phyloP scores from a whole-genome alignment of 148 eudicot genomes.

The Bassia scoparia region DNA sequence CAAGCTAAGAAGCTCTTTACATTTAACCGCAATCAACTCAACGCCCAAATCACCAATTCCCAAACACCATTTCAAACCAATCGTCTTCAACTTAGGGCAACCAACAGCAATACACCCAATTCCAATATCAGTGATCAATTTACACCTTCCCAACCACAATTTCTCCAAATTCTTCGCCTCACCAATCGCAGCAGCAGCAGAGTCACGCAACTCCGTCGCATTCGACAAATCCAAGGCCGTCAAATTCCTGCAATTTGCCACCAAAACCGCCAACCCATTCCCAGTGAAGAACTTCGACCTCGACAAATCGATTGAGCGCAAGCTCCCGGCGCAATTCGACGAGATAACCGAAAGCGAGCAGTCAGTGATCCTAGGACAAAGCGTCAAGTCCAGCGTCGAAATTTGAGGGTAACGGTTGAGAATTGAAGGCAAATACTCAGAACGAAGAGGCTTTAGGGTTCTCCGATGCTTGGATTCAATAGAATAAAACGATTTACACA shows the following conservation, averaged over 20 bases:
- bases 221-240: constrained; percentile 69
- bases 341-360: constrained; percentile 30
- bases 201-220: constrained; percentile 56
- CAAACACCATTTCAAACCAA: constrained; percentile 83
- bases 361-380: constrained; percentile 75
- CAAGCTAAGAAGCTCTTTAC: constrained; percentile 60
- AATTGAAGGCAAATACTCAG: constrained; percentile 42
- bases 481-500: constrained; percentile 46
- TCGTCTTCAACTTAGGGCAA: constrained; percentile 60
- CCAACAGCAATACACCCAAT: constrained; percentile 96
- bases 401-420: constrained; percentile 43
- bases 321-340: constrained; percentile 11
- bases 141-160: constrained; percentile 75
- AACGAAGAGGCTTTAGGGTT: constrained; percentile 54
- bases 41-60: constrained; percentile 93
- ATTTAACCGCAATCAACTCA: constrained; percentile 82
- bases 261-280: constrained; percentile 54
- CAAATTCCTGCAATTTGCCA: constrained; percentile 46
- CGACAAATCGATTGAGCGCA: constrained; percentile 56
- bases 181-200: constrained; percentile 57
- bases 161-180: constrained; percentile 67
- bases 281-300: constrained; percentile 57
- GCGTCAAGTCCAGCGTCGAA: constrained; percentile 48
- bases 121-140: constrained; percentile 82
- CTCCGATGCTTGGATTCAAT: constrained; percentile 61